Percentiles rank a stretch among this genome's conserved stretches.
Conservation (phyloP, 2,329 filamentous ascomycete species). For the Anthostomella pinea region DNA sequence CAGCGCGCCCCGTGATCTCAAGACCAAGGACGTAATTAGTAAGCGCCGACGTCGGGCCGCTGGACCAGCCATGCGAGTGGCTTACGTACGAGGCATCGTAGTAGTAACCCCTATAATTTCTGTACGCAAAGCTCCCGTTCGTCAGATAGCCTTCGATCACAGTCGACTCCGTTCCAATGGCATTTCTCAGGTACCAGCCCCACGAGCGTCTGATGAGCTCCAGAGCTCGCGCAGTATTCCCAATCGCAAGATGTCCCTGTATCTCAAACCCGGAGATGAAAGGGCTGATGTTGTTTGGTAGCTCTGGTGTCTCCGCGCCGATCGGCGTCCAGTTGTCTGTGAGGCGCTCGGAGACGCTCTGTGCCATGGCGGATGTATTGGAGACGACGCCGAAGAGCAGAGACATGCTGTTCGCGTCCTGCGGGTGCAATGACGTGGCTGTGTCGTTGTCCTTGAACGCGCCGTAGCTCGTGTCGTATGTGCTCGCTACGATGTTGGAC, state of each 20-base stretch:
- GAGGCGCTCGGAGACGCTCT: constrained; percentile 35
- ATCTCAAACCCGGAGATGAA: constrained; percentile 18
- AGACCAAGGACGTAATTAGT: no score
- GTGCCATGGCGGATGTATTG: constrained; percentile 19
- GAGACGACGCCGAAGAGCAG: constrained; percentile 11
- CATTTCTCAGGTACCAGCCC: constrained; percentile 39
- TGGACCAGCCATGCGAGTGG: constrained; percentile 37
- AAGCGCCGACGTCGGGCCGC: constrained; percentile 34
- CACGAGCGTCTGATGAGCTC: constrained; percentile 40
- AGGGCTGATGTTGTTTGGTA: constrained; percentile 19
- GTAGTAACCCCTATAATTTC: constrained; percentile 29
- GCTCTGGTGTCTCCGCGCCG: constrained; percentile 39
- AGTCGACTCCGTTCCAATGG: constrained; percentile 40
- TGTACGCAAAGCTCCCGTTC: constrained; percentile 35
- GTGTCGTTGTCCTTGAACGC: constrained; percentile 15
- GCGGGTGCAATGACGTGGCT: constrained; percentile 13
- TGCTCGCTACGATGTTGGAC: constrained; percentile 12
- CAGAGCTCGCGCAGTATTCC: constrained; percentile 35
- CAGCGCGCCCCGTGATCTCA: background rate
- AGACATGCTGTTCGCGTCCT: constrained; percentile 20
- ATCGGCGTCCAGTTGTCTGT: constrained; percentile 40
- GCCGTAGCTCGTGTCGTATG: constrained; percentile 21
- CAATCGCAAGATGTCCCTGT: constrained; percentile 36
- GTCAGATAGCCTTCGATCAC: constrained; percentile 40
- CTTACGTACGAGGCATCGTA: constrained; percentile 22